Conservation (phyloP, 495 filamentous ascomycete species). For the Eremomyces bilateralis region DNA sequence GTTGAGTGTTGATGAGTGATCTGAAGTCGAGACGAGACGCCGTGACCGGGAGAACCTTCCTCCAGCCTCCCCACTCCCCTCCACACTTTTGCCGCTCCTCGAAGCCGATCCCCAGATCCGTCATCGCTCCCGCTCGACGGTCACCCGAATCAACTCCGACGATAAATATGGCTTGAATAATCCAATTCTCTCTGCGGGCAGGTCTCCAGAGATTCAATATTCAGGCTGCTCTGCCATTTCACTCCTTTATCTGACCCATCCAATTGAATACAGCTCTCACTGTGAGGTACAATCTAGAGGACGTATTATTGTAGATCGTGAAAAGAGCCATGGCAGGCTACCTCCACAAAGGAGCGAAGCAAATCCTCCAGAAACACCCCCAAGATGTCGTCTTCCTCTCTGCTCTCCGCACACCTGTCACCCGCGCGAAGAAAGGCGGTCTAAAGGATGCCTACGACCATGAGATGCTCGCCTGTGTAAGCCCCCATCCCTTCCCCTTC, state of each 20-base stretch:
- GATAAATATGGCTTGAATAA: too few species aligned
- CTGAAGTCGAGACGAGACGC: too few species aligned
- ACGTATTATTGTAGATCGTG: background rate
- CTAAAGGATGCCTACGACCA: slow-evolving; percentile 83
- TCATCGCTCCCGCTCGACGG: too few species aligned
- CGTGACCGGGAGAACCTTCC: too few species aligned
- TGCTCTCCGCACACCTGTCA: slow-evolving; percentile 21
- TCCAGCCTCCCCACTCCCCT: too few species aligned
- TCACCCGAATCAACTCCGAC: too few species aligned
- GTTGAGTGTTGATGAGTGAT: too few species aligned
- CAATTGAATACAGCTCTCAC: background rate
- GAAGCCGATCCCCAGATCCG: too few species aligned
- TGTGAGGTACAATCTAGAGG: background rate
- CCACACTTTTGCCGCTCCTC: too few species aligned
- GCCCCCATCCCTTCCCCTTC: slow-evolving; percentile 1
- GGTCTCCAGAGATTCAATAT: too few species aligned
- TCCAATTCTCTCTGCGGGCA: too few species aligned
- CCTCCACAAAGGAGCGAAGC: slow-evolving; percentile 41
- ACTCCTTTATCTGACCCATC: background rate
- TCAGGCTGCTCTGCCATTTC: too few species aligned
- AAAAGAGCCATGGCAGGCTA: slow-evolving; percentile 30
- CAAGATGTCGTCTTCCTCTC: slow-evolving; percentile 57
- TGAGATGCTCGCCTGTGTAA: slow-evolving; percentile 52
- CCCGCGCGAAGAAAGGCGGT: slow-evolving; percentile 31
- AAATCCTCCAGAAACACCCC: slow-evolving; percentile 61